Evolutionary conservation across 2,329 filamentous ascomycete genomes (phyloP), one percentile per base, ranked within the genome.

Genomic region (Elsinoe fawcettii): DNA sequence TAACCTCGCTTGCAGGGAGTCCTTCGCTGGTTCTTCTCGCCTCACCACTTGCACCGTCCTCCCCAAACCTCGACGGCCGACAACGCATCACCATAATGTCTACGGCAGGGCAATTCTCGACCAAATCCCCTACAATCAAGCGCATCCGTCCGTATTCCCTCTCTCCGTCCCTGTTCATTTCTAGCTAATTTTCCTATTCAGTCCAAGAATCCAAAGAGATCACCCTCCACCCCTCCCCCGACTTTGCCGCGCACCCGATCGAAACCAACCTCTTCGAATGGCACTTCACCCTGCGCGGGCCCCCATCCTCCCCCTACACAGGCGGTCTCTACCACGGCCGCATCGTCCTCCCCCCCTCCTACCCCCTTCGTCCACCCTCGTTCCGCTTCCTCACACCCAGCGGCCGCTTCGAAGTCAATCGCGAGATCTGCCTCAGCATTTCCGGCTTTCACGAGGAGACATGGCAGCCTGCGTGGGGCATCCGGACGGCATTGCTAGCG

Each of bases 391-490:
- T 90, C 5, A 97, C 93, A 0, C 90, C 93, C 0, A 88, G 84
- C 23, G 93, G 92, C 55, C 84, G 93, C 60, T 99, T 99, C 73
- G 93, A 97, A 72, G 86, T 90, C 57, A 99, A 99, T 70, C 84
- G 93, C 63, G 92, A 97, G 76, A 97, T 99, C 65, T 99, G 93
- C 69, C 82, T 99, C 14, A 89, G 84, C 66, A 99, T 97, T 66
- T 88, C 84, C 55, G 92, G 91, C 1, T 92, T 96, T 72, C 93
- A 99, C 73, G 93, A 97, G 71, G 93, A 97, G 75, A 95, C 89
- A 14, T 99, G 93, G 93, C 92, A 96, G 78, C 93, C 93, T 0
- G 93, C 93, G 0, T 99, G 93, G 93, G 93, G 93, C 0, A 86
- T 99, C 8, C 81, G 93, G 59, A 97, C 93, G 3, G 92, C 93